Evolutionary conservation across 192 early-diverging fungal species (phyloP).

Genomic region (Ambispora gerdemannii): DNA sequence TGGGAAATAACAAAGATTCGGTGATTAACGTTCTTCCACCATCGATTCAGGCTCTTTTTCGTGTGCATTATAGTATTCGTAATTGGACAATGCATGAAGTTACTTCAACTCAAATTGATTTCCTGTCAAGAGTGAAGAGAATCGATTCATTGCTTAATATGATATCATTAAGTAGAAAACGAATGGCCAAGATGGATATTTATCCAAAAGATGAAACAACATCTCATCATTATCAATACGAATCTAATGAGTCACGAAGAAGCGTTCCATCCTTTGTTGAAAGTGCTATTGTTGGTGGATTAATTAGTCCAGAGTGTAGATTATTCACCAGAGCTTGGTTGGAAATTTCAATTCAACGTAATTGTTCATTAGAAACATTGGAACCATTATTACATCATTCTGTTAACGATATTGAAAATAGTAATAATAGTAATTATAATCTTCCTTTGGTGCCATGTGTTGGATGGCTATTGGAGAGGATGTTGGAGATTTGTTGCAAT

Average conservation of each 20-base stretch:
- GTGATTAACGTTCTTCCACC: constrained; percentile 59
- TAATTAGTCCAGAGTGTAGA: constrained; percentile 70
- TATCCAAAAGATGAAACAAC: constrained; percentile 18
- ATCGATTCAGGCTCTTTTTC: constrained; percentile 62
- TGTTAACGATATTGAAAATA: not conserved
- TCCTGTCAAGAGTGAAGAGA: constrained; percentile 50
- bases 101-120: constrained; percentile 43
- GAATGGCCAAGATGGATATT: constrained; percentile 33
- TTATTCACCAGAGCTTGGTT: constrained; percentile 63
- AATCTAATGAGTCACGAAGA: constrained; percentile 6
- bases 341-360: constrained; percentile 51
- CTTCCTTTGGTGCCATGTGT: constrained; percentile 56
- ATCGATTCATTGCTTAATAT: constrained; percentile 62
- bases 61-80: constrained; percentile 64
- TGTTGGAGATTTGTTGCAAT: constrained; percentile 67
- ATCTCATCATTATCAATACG: too few relatives aligned
- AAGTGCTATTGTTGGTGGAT: constrained; percentile 59
- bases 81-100: constrained; percentile 67
- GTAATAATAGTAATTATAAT: not conserved
- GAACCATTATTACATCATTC: constrained; percentile 36
- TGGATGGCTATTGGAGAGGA: constrained; percentile 72
- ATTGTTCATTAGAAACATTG: constrained; percentile 56
- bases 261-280: constrained; percentile 70
- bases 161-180: constrained; percentile 50
- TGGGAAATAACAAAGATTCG: constrained; percentile 48